phyloP scores from a whole-genome alignment of 192 early-diverging fungal species.

The Rhizophagus clarus region DNA sequence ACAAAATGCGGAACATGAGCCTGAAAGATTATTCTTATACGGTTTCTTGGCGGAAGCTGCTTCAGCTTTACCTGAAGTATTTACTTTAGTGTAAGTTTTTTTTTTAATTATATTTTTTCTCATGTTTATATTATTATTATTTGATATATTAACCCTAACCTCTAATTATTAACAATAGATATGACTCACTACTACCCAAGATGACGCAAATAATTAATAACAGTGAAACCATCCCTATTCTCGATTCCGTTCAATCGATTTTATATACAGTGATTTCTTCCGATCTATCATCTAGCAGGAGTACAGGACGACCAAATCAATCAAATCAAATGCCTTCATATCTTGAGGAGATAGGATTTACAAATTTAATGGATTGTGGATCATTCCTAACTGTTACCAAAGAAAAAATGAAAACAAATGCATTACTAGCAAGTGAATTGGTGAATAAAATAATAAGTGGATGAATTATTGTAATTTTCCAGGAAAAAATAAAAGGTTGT shows the following conservation, averaged over 20 bases:
- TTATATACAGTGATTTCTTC: conserved; percentile 63
- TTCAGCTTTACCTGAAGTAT: conserved; percentile 68
- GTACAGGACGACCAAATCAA: conserved; percentile 14
- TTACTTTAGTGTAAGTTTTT: conserved; percentile 60
- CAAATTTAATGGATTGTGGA: conserved; percentile 48
- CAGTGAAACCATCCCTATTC: conserved; percentile 63
- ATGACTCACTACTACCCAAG: conserved; percentile 70
- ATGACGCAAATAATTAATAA: conserved; percentile 72
- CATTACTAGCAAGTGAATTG: conserved; percentile 52
- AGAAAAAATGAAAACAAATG: conserved; percentile 38
- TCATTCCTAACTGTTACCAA: conserved; percentile 48
- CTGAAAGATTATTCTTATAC: conserved; percentile 75
- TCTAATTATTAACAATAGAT: conserved; percentile 45
- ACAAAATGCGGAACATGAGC: conserved; percentile 70
- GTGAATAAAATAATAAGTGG: conserved; percentile 52
- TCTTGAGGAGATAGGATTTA: conserved; percentile 59
- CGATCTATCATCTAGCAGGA: background rate
- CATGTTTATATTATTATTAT: background rate
- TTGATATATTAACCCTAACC: conserved; percentile 21
- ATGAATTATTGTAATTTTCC: background rate
- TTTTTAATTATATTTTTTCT: background rate
- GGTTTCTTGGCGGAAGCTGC: conserved; percentile 78
- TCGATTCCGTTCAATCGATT: conserved; percentile 74
- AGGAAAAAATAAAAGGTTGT: background rate
- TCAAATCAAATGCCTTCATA: conserved; percentile 12